A percentile compares a stretch with the other conserved stretches of the same genome.
phyloP scores from a whole-genome alignment of 106 monocot genomes.

The Triglochin maritima region DNA sequence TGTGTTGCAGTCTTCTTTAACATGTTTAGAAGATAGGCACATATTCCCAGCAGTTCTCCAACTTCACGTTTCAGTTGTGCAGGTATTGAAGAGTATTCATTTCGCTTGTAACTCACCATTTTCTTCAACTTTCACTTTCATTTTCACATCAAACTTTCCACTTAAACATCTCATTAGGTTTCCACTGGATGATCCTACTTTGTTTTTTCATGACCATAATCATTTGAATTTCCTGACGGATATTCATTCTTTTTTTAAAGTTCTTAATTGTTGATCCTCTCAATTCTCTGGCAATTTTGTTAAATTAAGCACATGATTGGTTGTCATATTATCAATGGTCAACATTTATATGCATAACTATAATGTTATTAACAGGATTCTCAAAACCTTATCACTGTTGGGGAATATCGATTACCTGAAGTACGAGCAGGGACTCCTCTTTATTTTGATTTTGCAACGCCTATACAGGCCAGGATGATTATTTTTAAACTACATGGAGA shows the following conservation, averaged over 20 bases:
- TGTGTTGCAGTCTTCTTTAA: constrained; percentile 63
- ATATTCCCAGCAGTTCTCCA: constrained; percentile 70
- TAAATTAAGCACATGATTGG: too few relatives aligned
- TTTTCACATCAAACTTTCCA: too few relatives aligned
- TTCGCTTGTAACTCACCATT: neutral
- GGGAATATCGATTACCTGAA: constrained; percentile 86
- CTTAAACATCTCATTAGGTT: too few relatives aligned
- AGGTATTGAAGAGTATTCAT: constrained; percentile 31
- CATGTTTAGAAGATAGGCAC: constrained; percentile 63
- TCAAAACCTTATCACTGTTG: constrained; percentile 42
- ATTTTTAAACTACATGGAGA: constrained; percentile 68
- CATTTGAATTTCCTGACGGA: too few relatives aligned
- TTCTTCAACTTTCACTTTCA: too few relatives aligned
- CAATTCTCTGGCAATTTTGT: too few relatives aligned
- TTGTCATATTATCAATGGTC: neutral
- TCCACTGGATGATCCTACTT: too few relatives aligned
- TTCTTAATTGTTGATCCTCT: too few relatives aligned
- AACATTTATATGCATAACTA: too few relatives aligned
- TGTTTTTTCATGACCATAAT: too few relatives aligned
- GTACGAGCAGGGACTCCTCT: constrained; percentile 50
- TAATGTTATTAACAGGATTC: constrained; percentile 35
- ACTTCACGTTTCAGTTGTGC: constrained; percentile 71
- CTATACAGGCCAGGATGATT: constrained; percentile 38
- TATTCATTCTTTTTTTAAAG: too few relatives aligned
- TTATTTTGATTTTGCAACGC: constrained; percentile 77